Base-by-base conservation (phyloP, 2,329 filamentous ascomycete genomes). In the Nothophoma quercina region DNA sequence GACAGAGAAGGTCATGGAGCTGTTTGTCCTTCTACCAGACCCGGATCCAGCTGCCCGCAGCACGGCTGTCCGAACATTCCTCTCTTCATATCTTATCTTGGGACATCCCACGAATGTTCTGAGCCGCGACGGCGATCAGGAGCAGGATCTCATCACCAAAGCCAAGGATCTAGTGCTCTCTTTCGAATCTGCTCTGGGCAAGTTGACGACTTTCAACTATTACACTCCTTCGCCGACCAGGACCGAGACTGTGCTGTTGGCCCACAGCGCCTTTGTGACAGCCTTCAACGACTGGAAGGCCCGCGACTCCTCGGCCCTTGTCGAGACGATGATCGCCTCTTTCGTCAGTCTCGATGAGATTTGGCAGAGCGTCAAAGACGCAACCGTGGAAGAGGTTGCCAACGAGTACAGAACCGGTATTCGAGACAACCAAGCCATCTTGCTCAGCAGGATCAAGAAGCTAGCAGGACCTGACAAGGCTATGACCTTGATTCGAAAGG, bases 211-310 rank as follows among this genome's bases (percentile, higher is more conserved):
- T 1, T 82, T 81, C 59, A 92, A 91, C 70, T 83, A 83, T 59
- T 90, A 86, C 69, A 87, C 83, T 0, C 83, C 87, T 34, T 86
- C 87, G 1, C 83, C 84, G 0, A 83, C 82, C 2, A 80, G 89
- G 32, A 78, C 83, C 23, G 83, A 85, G 45, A 81, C 83, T 1
- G 78, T 95, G 15, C 83, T 87, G 0, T 83, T 91, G 62, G 81
- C 85, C 1, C 91, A 93, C 67, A 84, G 88, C 25, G 84, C 87
- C 0, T 95, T 91, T 62, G 85, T 88, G 63, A 88, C 89, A 45
- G 89, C 89, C 1, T 93, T 95, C 67, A 89, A 90, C 55, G 86
- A 89, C 3, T 95, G 90, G 90, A 91, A 93, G 73, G 87, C 90
- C 1, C 84, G 89, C 44, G 90, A 93, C 69, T 90, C 89, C 0